Evolutionary conservation across 2,329 filamentous ascomycete genomes (phyloP).

Genomic region (Colletotrichum spaethianum): DNA sequence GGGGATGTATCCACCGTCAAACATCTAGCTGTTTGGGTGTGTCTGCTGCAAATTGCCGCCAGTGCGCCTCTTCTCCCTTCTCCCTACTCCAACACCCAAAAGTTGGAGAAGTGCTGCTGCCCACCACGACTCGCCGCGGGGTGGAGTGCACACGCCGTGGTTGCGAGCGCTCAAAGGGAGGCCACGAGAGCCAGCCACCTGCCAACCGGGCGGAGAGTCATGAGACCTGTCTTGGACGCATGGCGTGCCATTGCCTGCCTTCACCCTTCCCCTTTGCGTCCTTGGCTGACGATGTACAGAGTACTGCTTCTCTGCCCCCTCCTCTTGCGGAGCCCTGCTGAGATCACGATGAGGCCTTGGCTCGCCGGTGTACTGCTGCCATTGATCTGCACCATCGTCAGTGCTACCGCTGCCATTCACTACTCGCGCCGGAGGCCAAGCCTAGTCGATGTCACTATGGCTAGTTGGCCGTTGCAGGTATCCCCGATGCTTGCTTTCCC

Average conservation of each 20-base stretch:
- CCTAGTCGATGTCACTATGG: slow-evolving; percentile 16
- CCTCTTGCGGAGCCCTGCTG: not conserved
- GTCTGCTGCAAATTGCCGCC: not conserved
- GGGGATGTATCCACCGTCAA: not conserved
- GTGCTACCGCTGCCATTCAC: slow-evolving; percentile 22
- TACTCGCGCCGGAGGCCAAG: slow-evolving; percentile 1
- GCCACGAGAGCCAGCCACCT: slow-evolving; percentile 40
- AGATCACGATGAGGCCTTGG: not conserved
- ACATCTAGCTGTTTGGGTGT: slow-evolving; percentile 5
- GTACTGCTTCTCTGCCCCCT: not conserved
- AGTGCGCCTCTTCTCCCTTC: too few relatives aligned
- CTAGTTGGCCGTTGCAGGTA: slow-evolving; percentile 16
- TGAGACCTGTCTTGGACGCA: slow-evolving; percentile 34
- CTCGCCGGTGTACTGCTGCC: not conserved
- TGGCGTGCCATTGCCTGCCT: slow-evolving; percentile 28
- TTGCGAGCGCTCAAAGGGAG: slow-evolving; percentile 10
- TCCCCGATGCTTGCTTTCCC: not conserved
- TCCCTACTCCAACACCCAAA: not conserved
- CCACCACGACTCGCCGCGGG: slow-evolving; percentile 18
- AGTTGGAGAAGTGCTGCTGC: not conserved
- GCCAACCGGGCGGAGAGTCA: slow-evolving; percentile 32
- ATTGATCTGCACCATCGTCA: not conserved
- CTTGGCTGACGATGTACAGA: slow-evolving; percentile 19
- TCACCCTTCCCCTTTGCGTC: slow-evolving; percentile 7
- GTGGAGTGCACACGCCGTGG: slow-evolving; percentile 13